Evolutionary conservation across 257 asterid species (phyloP).

Genomic region (Scutellaria galericulata): DNA sequence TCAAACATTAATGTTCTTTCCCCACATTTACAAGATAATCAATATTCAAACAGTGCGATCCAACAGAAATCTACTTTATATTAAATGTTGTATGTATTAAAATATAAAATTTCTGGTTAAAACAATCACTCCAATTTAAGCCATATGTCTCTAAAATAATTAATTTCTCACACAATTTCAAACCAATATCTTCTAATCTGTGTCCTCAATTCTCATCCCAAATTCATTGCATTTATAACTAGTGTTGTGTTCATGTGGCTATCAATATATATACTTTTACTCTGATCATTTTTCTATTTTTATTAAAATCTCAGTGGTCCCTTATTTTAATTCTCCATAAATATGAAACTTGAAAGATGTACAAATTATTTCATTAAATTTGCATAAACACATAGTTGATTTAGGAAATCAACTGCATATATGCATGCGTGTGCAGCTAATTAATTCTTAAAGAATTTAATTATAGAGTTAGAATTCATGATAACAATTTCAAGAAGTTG

Average conservation of each 20-base stretch:
- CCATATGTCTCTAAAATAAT: slow-evolving; percentile 34
- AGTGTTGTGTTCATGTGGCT: slow-evolving; percentile 29
- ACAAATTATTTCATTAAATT: neutral
- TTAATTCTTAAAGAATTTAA: too few relatives aligned
- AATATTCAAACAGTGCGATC: slow-evolving; percentile 30
- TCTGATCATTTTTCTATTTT: neutral
- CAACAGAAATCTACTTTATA: slow-evolving; percentile 40
- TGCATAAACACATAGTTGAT: too few relatives aligned
- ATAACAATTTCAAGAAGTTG: neutral
- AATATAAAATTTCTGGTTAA: slow-evolving; percentile 37
- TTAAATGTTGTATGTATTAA: slow-evolving; percentile 44
- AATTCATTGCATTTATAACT: slow-evolving; percentile 30
- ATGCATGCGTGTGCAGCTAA: neutral
- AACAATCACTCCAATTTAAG: slow-evolving; percentile 41
- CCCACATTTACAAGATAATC: slow-evolving; percentile 38
- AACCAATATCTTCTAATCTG: slow-evolving; percentile 24
- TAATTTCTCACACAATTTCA: slow-evolving; percentile 29
- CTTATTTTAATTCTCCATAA: slow-evolving; percentile 11
- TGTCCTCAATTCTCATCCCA: slow-evolving; percentile 29
- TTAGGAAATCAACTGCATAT: neutral
- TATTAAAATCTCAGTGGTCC: slow-evolving; percentile 31
- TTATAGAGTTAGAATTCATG: too few relatives aligned
- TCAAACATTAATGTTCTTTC: slow-evolving; percentile 23
- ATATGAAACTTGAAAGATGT: neutral
- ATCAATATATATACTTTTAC: neutral